Evolutionary conservation across 805 yeast genomes (phyloP).

Genomic region (Jamesozyma gamospora): DNA sequence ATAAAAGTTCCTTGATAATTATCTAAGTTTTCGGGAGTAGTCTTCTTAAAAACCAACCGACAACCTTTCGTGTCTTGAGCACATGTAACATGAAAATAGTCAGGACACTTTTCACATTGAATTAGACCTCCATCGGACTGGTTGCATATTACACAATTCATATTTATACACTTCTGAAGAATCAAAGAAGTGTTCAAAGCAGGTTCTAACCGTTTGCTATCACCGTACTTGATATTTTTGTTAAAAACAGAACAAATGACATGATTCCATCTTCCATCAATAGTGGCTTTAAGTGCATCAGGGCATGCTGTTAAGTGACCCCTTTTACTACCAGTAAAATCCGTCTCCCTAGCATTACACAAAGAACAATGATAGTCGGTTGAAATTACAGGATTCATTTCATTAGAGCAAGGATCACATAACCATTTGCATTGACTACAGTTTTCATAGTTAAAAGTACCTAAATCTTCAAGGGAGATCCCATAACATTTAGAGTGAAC

Average conservation of each 20-base stretch:
- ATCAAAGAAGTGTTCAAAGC: constrained; percentile 31
- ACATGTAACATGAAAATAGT: constrained; percentile 21
- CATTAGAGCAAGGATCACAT: constrained; percentile 74
- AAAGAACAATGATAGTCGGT: constrained; percentile 53
- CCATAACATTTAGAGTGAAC: constrained; percentile 73
- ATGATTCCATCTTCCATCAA: constrained; percentile 69
- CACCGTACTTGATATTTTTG: constrained; percentile 36
- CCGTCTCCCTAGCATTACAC: constrained; percentile 49
- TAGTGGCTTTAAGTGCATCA: constrained; percentile 62
- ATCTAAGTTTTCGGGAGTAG: background rate
- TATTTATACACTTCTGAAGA: constrained; percentile 25
- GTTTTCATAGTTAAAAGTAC: background rate
- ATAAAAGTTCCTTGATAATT: background rate
- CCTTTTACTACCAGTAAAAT: constrained; percentile 36
- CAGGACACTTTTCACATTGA: constrained; percentile 14
- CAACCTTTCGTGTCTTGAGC: constrained; percentile 13
- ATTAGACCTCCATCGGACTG: constrained; percentile 38
- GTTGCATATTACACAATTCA: constrained; percentile 38
- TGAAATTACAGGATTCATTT: constrained; percentile 47
- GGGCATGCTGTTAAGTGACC: constrained; percentile 38
- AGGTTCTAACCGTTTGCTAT: constrained; percentile 37
- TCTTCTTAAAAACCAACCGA: constrained; percentile 9
- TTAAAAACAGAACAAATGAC: constrained; percentile 56
- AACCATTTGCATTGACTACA: constrained; percentile 45
- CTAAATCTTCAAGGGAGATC: constrained; percentile 7